Conservation (phyloP, 1,284 basidiomycete genomes). For the Sanghuangporus weigelae region DNA sequence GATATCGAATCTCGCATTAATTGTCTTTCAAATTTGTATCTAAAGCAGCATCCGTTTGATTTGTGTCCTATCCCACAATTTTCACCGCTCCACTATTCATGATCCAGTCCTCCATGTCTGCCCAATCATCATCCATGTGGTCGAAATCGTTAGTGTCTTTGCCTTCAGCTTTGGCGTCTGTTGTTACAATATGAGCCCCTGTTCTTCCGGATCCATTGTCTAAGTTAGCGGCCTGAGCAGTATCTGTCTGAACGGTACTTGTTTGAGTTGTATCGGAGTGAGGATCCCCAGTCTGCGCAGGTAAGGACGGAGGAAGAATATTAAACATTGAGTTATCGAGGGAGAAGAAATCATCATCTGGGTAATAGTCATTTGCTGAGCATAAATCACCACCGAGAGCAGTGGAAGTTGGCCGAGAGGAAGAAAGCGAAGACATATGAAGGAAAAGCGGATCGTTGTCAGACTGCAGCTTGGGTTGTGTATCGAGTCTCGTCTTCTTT, state of each 20-base stretch:
- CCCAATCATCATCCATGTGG: slow-evolving; percentile 24
- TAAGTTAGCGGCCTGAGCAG: background rate
- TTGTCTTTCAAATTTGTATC: slow-evolving; percentile 4
- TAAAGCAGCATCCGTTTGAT: background rate
- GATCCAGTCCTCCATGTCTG: slow-evolving; percentile 45
- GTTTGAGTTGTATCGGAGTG: no score
- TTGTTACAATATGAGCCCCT: background rate
- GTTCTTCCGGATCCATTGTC: background rate
- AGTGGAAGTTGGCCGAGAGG: background rate
- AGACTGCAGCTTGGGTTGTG: background rate
- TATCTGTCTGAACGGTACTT: background rate
- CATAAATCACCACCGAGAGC: background rate
- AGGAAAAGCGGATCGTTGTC: slow-evolving; percentile 8
- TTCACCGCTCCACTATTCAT: slow-evolving; percentile 36
- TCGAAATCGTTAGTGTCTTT: background rate
- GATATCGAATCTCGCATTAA: background rate
- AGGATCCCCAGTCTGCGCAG: background rate
- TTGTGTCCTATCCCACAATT: slow-evolving; percentile 21
- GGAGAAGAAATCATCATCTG: slow-evolving; percentile 30
- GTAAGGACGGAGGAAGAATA: slow-evolving; percentile 18
- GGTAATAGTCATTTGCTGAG: background rate
- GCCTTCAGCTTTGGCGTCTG: background rate
- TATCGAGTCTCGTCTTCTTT: background rate
- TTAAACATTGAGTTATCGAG: slow-evolving; percentile 32
- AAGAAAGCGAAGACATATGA: slow-evolving; percentile 4